Base-by-base conservation (phyloP, 495 filamentous ascomycete species). In the Penicillium coprophilum region DNA sequence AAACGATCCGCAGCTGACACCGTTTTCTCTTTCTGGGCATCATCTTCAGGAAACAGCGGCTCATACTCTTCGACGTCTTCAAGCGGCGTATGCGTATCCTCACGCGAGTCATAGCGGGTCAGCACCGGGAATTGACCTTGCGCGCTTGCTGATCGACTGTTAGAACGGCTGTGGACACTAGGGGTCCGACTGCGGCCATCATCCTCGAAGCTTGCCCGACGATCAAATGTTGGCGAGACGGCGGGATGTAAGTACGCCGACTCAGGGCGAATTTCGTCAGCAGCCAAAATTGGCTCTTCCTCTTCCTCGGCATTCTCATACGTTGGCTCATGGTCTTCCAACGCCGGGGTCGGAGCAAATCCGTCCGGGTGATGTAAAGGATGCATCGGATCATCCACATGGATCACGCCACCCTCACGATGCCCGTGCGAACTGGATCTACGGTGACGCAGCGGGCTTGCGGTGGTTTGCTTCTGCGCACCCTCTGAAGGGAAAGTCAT, bases 61-160 rank as follows among this genome's bases (percentile, higher is more conserved):
- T 97, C 94, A 65, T 96, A 97, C 66, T 96, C 93, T 53, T 95
- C 89, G 0, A 95, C 88, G 63, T 96, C 86, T 66, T 96, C 90
- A 8, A 97, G 75, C 13, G 91, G 90, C 0, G 88, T 91, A 34
- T 77, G 78, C 63, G 71, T 68, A 30, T 78, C 76, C 39, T 87
- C 79, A 32, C 78, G 78, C 21, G 81, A 81, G 27, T 71, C 71
- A 49, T 73, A 81, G 48, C 82, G 75, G 32, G 78, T 68, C 17
- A 85, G 67, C 44, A 67, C 63, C 13, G 75, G 68, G 24, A 69
- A 62, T 27, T 57, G 71, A 23, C 75, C 78, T 54, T 85, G 82
- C 32, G 85, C 72, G 66, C 89, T 92, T 30, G 80, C 71, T 31
- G 87, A 84, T 63, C 90, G 76, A 71, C 90, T 96, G 31, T 83